Evolutionary conservation across 768 basidiomycete species (phyloP).

Genomic region (Termitomyces sp.): DNA sequence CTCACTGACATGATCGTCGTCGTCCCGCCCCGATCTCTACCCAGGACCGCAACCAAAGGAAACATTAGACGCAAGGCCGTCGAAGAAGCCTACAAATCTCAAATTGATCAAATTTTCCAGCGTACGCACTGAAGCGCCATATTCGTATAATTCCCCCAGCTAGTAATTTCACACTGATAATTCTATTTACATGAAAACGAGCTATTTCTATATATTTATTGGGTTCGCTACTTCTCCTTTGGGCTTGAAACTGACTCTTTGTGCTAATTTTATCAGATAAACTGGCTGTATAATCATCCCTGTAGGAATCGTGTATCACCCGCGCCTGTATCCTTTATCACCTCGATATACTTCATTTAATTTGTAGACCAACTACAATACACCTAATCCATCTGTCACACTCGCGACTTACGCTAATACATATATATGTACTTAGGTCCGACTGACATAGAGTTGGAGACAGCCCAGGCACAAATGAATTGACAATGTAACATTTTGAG

Average conservation of each 20-base stretch:
- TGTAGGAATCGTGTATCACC: slow-evolving; percentile 3
- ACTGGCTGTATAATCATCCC: slow-evolving; percentile 8
- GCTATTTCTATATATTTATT: not conserved
- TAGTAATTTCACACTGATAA: not conserved
- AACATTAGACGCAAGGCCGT: slow-evolving; percentile 78
- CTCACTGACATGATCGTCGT: slow-evolving; percentile 64
- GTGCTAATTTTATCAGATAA: slow-evolving; percentile 1
- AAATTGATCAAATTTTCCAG: slow-evolving; percentile 59
- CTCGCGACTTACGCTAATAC: not conserved
- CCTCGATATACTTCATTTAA: slow-evolving; percentile 1
- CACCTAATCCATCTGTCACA: not conserved
- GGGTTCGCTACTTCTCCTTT: not conserved
- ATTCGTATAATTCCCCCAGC: not conserved
- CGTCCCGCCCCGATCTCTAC: slow-evolving; percentile 63
- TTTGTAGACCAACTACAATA: not conserved
- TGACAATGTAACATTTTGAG: not conserved
- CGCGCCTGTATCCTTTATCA: slow-evolving; percentile 3
- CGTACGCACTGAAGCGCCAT: slow-evolving; percentile 9
- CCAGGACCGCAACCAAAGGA: slow-evolving; percentile 78
- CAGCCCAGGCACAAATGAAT: not conserved
- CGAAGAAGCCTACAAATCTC: slow-evolving; percentile 58
- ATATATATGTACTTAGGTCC: not conserved
- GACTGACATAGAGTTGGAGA: not conserved
- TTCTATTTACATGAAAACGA: not conserved
- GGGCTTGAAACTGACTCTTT: not conserved